Evolutionary conservation across 176 grass and related monocot species (phyloP), one percentile per base, ranked within the genome.

Genomic region (Paspalum vaginatum): DNA sequence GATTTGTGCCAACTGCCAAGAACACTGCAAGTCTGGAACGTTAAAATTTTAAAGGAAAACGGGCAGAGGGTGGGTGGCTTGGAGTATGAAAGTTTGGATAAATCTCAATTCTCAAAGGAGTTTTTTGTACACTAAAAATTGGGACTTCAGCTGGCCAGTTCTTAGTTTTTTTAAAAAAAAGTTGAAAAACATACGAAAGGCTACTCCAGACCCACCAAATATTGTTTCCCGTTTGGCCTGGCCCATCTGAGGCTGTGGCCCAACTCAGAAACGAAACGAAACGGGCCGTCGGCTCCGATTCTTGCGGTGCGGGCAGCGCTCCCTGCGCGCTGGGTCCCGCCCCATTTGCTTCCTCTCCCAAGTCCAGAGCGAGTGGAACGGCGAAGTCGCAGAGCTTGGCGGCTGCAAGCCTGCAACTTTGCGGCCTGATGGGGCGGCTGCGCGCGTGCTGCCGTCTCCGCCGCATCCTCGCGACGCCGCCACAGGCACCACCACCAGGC

Each of bases 341-440:
- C 18, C 45, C 40, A 57, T 39, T 74, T 79, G 27, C 85, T 68
- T 67, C 62, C 41, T 74, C 44, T 45, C 51, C 51, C 80, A 61
- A 60, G 75, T 52, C 76, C 68, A 74, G 14, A 44, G 41, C 25
- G 70, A 72, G 76, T 39, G 73, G 27, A 2, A 6, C 18, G 32
- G 61, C 39, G 20, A 21, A 53, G 57, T 4, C 43, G 52, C 27
- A 37, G 42, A 60, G 75, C 51, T 59, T 51, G 53, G 76, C 76
- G 54, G 81, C 76, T 61, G 58, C 45, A n/a, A 62, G 46, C 60
- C 45, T 52, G 53, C 38, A n/a, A n/a, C n/a, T n/a, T n/a, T n/a
- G n/a, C 58, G n/a, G 27, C 44, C 47, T 41, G 8, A 90, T 90
- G 88, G 84, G 84, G 84, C 76, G 80, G 75, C 88, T 90, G 70